A percentile compares a stretch with the other conserved stretches of the same genome.
These are phyloP conservation scores for Leccinum fallax DNA, from an alignment of 1,284 basidiomycete genomes.

Conservation along the genomic window DNA sequence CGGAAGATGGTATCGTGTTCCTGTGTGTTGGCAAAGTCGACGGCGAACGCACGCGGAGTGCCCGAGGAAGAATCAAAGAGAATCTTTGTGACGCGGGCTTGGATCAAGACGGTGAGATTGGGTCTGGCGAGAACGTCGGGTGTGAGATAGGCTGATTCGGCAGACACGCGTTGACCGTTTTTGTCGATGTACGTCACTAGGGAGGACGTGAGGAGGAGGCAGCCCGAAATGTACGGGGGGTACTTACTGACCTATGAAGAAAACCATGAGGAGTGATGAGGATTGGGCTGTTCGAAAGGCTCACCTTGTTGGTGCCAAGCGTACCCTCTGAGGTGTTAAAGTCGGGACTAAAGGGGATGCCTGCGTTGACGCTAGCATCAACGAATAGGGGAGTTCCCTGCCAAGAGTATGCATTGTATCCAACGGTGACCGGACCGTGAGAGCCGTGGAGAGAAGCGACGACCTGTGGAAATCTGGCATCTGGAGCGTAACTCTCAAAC, in stretches of 20 bases:
- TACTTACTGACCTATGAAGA: constrained; percentile 41
- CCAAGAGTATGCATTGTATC: constrained; percentile 29
- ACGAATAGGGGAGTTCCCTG: constrained; percentile 27
- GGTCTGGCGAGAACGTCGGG: constrained; percentile 57
- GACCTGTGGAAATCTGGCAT: constrained; percentile 49
- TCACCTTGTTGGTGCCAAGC: constrained; percentile 34
- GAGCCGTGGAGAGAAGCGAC: constrained; percentile 48
- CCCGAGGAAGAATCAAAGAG: constrained; percentile 53
- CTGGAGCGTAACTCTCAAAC: constrained; percentile 56
- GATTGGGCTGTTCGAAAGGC: not conserved
- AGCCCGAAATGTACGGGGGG: not conserved
- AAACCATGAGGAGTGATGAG: not conserved
- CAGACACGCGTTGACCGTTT: constrained; percentile 54
- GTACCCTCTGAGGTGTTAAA: constrained; percentile 36
- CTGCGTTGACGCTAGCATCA: constrained; percentile 32
- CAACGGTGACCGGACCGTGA: constrained; percentile 51
- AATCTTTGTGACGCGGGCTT: constrained; percentile 55
- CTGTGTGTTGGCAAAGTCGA: constrained; percentile 52
- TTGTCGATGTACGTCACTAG: constrained; percentile 65
- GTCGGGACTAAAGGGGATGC: constrained; percentile 34
- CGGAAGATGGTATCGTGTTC: constrained; percentile 35
- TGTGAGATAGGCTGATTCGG: constrained; percentile 67
- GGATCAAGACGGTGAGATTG: constrained; percentile 61
- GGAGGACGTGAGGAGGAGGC: not conserved
- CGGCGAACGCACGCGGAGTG: constrained; percentile 55